Evolutionary conservation across 768 basidiomycete species (phyloP).

Genomic region (Tubosaeta sp.): DNA sequence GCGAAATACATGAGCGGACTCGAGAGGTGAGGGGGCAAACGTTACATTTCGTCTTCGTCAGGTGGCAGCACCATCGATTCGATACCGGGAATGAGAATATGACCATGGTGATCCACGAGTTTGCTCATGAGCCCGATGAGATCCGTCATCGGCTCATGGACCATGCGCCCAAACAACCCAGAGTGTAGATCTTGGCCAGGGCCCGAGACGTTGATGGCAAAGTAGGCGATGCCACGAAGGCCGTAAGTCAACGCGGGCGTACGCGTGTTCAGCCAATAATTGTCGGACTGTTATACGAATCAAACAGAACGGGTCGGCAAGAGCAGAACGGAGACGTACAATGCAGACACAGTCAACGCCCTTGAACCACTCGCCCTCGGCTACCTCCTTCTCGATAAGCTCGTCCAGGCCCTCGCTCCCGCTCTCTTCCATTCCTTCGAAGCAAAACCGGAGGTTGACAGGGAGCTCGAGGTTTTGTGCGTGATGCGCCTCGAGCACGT

Average conservation of each 20-base stretch:
- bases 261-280: slow-evolving; percentile 88
- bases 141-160: slow-evolving; percentile 94
- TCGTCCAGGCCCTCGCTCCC: slow-evolving; percentile 90
- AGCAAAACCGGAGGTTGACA: slow-evolving; percentile 87
- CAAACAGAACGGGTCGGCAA: neutral
- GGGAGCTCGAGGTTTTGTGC: slow-evolving; percentile 66
- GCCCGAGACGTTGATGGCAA: slow-evolving; percentile 75
- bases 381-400: slow-evolving; percentile 71
- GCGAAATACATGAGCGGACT: neutral
- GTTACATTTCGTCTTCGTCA: slow-evolving; percentile 65
- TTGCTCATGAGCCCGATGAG: slow-evolving; percentile 79
- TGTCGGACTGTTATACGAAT: slow-evolving; percentile 59
- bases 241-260: slow-evolving; percentile 84
- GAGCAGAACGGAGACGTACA: slow-evolving; percentile 39
- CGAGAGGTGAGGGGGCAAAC: slow-evolving; percentile 13
- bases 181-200: slow-evolving; percentile 89
- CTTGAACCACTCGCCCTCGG: slow-evolving; percentile 71
- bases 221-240: slow-evolving; percentile 84
- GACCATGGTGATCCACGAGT: slow-evolving; percentile 74
- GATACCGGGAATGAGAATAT: slow-evolving; percentile 85
- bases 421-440: slow-evolving; percentile 97
- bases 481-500: slow-evolving; percentile 80
- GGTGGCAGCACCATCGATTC: slow-evolving; percentile 78
- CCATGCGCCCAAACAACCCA: slow-evolving; percentile 76
- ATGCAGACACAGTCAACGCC: slow-evolving; percentile 94